Evolutionary conservation across 1,284 basidiomycete genomes (phyloP).

Genomic region (Apiotrichum veenhuisii): DNA sequence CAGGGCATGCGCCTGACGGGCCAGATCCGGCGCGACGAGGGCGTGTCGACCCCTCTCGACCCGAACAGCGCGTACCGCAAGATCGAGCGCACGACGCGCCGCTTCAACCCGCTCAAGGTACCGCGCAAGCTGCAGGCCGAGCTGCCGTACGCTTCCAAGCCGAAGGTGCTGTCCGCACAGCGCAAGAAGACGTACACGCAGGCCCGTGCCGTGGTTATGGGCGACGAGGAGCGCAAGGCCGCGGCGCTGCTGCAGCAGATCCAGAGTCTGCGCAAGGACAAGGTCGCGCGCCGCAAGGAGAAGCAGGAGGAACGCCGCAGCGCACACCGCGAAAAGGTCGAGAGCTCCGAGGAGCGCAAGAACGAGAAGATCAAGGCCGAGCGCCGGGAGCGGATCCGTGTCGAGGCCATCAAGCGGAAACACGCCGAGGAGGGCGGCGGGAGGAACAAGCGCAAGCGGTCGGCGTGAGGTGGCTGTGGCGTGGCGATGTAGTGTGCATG

Average conservation of each 20-base stretch:
- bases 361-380: slow-evolving; percentile 71
- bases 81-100: slow-evolving; percentile 71
- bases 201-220: slow-evolving; percentile 88
- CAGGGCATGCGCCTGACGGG: slow-evolving; percentile 94
- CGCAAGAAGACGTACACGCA: slow-evolving; percentile 75
- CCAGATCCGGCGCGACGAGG: slow-evolving; percentile 78
- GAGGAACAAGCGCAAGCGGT: not conserved
- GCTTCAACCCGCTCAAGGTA: slow-evolving; percentile 88
- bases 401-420: slow-evolving; percentile 48
- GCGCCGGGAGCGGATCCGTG: slow-evolving; percentile 59
- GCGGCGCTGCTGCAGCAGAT: slow-evolving; percentile 93
- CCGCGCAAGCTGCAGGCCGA: slow-evolving; percentile 83
- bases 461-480: not conserved
- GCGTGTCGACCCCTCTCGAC: slow-evolving; percentile 73
- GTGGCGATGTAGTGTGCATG: not conserved
- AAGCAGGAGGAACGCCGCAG: slow-evolving; percentile 64
- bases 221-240: slow-evolving; percentile 90
- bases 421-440: slow-evolving; percentile 32
- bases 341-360: slow-evolving; percentile 73
- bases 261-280: slow-evolving; percentile 83
- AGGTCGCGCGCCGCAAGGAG: slow-evolving; percentile 68
- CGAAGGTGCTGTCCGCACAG: slow-evolving; percentile 75
- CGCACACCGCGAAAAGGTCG: slow-evolving; percentile 51
- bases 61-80: slow-evolving; percentile 83
- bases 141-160: slow-evolving; percentile 89